Conservation (phyloP, 2,329 filamentous ascomycete species). For the Aspergillus niger region DNA sequence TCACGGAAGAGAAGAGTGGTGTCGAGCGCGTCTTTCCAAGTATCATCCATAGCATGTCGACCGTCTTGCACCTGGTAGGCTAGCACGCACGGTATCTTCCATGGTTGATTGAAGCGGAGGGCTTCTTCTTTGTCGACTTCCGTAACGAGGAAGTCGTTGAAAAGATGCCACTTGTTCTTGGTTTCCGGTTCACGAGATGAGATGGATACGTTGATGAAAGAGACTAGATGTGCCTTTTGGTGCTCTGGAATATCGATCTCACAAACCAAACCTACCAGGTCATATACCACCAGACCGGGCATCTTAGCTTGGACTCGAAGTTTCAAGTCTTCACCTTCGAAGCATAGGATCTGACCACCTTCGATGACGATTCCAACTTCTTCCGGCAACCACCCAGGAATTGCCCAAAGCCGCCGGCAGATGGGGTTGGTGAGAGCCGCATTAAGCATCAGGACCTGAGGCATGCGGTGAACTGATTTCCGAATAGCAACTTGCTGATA, state of each 20-base stretch:
- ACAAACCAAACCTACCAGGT: conserved; percentile 83
- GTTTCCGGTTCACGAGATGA: conserved; percentile 50
- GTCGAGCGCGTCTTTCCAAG: conserved; percentile 84
- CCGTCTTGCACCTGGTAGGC: conserved; percentile 80
- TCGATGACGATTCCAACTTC: conserved; percentile 92
- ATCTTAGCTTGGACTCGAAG: conserved; percentile 76
- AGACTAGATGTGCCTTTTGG: conserved; percentile 87
- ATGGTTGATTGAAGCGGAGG: conserved; percentile 81
- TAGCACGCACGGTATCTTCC: conserved; percentile 90
- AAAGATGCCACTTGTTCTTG: conserved; percentile 84
- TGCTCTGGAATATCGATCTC: conserved; percentile 85
- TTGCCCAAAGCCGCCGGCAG: conserved; percentile 76
- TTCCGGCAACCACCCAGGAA: conserved; percentile 86
- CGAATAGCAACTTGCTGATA: conserved; percentile 86
- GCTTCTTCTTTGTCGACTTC: conserved; percentile 80
- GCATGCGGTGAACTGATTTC: conserved; percentile 80
- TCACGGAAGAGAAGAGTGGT: conserved; percentile 81
- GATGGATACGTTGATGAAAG: conserved; percentile 76
- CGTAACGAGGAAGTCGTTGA: conserved; percentile 94
- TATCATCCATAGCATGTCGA: conserved; percentile 79
- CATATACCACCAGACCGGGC: conserved; percentile 84
- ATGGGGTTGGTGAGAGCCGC: conserved; percentile 71
- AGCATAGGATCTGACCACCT: conserved; percentile 90
- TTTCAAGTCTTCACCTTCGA: conserved; percentile 86
- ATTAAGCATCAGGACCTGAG: conserved; percentile 86